A percentile compares a stretch with the other conserved stretches of the same genome.
Conservation (phyloP, 768 basidiomycete species). For the Collybia sp. region DNA sequence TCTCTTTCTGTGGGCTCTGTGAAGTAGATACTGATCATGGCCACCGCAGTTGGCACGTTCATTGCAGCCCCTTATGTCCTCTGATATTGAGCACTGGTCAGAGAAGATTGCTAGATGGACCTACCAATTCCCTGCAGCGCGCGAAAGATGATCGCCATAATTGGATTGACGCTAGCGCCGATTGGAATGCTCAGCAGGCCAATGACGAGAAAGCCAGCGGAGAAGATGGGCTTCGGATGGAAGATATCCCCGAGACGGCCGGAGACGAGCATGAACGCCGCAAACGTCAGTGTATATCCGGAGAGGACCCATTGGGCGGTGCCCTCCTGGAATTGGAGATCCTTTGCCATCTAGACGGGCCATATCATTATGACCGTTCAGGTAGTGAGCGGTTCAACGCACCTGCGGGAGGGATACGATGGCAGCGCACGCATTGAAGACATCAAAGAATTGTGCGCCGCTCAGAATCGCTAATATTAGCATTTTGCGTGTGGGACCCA, state of each 20-base stretch:
- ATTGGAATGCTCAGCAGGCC: constrained; percentile 3
- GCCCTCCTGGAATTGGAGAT: constrained; percentile 6
- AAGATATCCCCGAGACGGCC: constrained; percentile 9
- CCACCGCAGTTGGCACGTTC: constrained; percentile 39
- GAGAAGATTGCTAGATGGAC: background rate
- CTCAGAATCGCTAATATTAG: constrained; percentile 26
- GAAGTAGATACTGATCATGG: constrained; percentile 36
- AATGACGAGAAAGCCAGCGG: constrained; percentile 4
- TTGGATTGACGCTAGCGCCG: constrained; percentile 2
- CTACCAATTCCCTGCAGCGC: constrained; percentile 4
- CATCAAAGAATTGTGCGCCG: constrained; percentile 31
- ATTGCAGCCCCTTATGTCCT: constrained; percentile 31
- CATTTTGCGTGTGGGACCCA: constrained; percentile 16
- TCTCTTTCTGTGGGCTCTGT: constrained; percentile 45
- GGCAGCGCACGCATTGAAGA: constrained; percentile 28
- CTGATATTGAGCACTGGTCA: background rate
- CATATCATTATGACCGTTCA: no score
- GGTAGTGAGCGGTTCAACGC: constrained; percentile 1
- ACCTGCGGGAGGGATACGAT: constrained; percentile 29
- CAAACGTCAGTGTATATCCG: constrained; percentile 10
- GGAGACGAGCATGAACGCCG: constrained; percentile 9
- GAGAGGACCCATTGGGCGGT: constrained; percentile 7
- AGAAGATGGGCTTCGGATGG: constrained; percentile 8
- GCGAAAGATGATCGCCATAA: constrained; percentile 1
- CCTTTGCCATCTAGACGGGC: background rate